These are phyloP conservation scores for Dendrocalamus latiflorus DNA, from an alignment of 202 grass and related monocot genomes.

Conservation along the genomic window DNA sequence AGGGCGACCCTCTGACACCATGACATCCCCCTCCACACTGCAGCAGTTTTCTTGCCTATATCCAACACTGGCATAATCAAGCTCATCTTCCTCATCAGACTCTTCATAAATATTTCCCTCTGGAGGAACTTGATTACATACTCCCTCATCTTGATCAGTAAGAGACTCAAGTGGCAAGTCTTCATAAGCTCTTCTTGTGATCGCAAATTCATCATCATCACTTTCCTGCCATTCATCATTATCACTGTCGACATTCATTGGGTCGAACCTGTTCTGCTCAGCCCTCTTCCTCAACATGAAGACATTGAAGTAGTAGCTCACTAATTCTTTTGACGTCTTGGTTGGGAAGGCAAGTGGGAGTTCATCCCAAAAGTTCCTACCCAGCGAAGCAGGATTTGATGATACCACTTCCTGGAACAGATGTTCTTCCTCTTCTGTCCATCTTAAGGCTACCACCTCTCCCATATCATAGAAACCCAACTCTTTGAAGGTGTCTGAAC, in stretches of 20 bases:
- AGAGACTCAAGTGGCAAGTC: conserved; percentile 70
- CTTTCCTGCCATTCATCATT: conserved; percentile 77
- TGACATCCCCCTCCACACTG: neutral
- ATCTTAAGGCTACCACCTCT: conserved; percentile 66
- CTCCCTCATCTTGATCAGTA: conserved; percentile 47
- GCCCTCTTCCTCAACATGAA: conserved; percentile 85
- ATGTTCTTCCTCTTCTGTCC: conserved; percentile 70
- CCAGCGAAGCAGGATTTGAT: conserved; percentile 55
- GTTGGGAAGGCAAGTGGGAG: conserved; percentile 60
- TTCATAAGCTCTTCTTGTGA: conserved; percentile 29
- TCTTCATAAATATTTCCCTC: conserved; percentile 27
- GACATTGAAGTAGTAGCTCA: conserved; percentile 24
- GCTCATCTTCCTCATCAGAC: conserved; percentile 13
- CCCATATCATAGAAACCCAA: conserved; percentile 81
- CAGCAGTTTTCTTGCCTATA: neutral
- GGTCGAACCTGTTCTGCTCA: conserved; percentile 73
- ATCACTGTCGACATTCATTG: conserved; percentile 72
- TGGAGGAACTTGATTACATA: conserved; percentile 22
- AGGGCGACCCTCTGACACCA: conserved; percentile 3
- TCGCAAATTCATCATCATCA: conserved; percentile 33
- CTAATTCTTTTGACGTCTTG: conserved; percentile 55
- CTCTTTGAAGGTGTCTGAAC: conserved; percentile 47
- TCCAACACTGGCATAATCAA: conserved; percentile 1
- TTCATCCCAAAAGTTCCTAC: conserved; percentile 75
- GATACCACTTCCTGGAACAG: conserved; percentile 77